A percentile compares a stretch with the other conserved stretches of the same genome.
Evolutionary conservation across 805 yeast species (phyloP).

Genomic region (Sugiyamaella boreocaroliniensis): DNA sequence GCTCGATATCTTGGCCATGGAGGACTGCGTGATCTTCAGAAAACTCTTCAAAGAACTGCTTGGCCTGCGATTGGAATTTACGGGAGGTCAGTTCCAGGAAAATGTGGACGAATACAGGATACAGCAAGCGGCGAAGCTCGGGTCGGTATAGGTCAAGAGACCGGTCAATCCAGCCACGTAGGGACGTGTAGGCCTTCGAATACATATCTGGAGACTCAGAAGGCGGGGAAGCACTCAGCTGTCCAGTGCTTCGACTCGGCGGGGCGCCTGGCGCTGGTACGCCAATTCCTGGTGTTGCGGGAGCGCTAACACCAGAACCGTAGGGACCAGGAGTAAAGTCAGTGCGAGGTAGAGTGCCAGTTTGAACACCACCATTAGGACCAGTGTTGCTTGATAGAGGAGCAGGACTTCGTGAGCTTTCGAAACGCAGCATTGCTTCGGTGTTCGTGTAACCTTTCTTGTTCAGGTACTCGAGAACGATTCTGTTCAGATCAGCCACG

Average conservation of each 20-base stretch:
- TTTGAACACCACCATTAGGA: slow-evolving; percentile 16
- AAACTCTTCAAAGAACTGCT: slow-evolving; percentile 68
- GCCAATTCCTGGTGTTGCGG: neutral
- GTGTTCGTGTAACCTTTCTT: slow-evolving; percentile 93
- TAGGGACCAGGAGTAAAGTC: slow-evolving; percentile 2
- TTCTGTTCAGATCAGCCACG: slow-evolving; percentile 82
- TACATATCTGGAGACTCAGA: slow-evolving; percentile 60
- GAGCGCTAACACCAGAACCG: slow-evolving; percentile 9
- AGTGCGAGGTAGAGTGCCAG: slow-evolving; percentile 7
- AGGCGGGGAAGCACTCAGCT: slow-evolving; percentile 5
- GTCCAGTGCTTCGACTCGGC: neutral
- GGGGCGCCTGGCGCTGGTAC: slow-evolving; percentile 17
- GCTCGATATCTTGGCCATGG: slow-evolving; percentile 71
- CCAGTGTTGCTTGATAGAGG: slow-evolving; percentile 18
- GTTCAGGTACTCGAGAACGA: slow-evolving; percentile 85
- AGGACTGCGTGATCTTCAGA: slow-evolving; percentile 63
- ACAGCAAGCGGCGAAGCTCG: slow-evolving; percentile 74
- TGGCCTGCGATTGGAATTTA: slow-evolving; percentile 50
- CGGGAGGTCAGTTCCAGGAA: slow-evolving; percentile 72
- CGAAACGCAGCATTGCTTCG: slow-evolving; percentile 89
- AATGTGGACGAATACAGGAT: slow-evolving; percentile 89
- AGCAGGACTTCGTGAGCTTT: slow-evolving; percentile 37
- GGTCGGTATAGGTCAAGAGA: slow-evolving; percentile 87
- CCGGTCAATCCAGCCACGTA: slow-evolving; percentile 83
- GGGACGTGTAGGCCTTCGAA: slow-evolving; percentile 70